These are phyloP conservation scores for Colletotrichum viniferum DNA, from an alignment of 2,329 filamentous ascomycete genomes.

Conservation along the genomic window DNA sequence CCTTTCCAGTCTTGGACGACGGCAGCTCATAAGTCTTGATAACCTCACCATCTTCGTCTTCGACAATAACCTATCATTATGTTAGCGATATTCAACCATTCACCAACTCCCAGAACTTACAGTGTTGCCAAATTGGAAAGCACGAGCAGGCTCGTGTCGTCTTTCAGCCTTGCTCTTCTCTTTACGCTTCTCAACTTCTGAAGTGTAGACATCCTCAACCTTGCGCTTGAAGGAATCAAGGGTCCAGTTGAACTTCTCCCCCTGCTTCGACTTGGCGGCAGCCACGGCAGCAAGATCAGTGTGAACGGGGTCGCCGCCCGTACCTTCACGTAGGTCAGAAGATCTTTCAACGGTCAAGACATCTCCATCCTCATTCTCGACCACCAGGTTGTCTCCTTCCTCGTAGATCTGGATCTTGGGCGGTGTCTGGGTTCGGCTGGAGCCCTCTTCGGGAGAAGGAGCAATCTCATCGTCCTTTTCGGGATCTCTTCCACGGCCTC, in stretches of 20 bases:
- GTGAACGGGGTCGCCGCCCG: neutral
- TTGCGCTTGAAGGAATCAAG: slow-evolving; percentile 53
- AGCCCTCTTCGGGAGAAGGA: slow-evolving; percentile 10
- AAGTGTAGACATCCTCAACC: slow-evolving; percentile 57
- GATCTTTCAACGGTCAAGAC: slow-evolving; percentile 72
- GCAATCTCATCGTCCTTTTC: slow-evolving; percentile 16
- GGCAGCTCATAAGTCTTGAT: slow-evolving; percentile 83
- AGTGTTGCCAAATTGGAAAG: slow-evolving; percentile 85
- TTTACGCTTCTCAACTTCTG: slow-evolving; percentile 68
- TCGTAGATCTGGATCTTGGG: slow-evolving; percentile 72
- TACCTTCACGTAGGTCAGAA: slow-evolving; percentile 26
- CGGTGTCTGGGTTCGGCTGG: slow-evolving; percentile 12
- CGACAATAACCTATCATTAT: slow-evolving; percentile 74
- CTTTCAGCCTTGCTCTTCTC: slow-evolving; percentile 59
- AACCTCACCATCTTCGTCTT: slow-evolving; percentile 86
- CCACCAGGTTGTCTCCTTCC: slow-evolving; percentile 78
- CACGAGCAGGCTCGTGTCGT: slow-evolving; percentile 74
- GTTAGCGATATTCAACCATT: slow-evolving; percentile 28
- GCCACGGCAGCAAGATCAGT: neutral
- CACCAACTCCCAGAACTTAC: slow-evolving; percentile 43
- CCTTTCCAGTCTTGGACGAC: slow-evolving; percentile 45
- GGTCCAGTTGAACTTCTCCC: slow-evolving; percentile 41
- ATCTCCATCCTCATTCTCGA: slow-evolving; percentile 88
- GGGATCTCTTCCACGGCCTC: slow-evolving; percentile 4
- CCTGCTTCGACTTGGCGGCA: slow-evolving; percentile 31